Base-by-base conservation (phyloP, 2,329 filamentous ascomycete species). In the Emmonsiellopsis sp. region DNA sequence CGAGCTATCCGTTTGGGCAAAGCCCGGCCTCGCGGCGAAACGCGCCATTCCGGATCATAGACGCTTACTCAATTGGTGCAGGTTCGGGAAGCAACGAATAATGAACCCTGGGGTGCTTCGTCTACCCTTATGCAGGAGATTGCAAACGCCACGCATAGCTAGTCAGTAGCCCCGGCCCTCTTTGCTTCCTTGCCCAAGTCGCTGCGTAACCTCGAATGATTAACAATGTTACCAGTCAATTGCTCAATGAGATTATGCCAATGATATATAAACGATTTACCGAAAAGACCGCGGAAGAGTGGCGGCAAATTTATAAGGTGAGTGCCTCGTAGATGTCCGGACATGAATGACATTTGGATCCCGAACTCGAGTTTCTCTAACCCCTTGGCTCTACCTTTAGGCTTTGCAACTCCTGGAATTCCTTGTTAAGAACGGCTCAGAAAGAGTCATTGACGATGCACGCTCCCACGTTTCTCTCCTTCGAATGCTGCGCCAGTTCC, bases 221-320 rank as follows among this genome's bases (percentile, higher is more conserved):
- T 43, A 56, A 39, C n/a, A 13, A 27, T 40, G 17, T 21, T 51
- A 54, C 21, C 67, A 96, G 92, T 70, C 90, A 95, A 83, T 83
- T 91, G 51, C 83, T 98, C 54, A 97, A 97, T 72, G 93, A 98
- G 72, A 97, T 98, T 68, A 98, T 98, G 93, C 93, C 93, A 60
- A 93, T 98, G 89, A 95, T 98, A 67, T 98, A 98, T 77, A 93
- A 94, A 66, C 88, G 93, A 60, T 98, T 98, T 72, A 98, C 93
- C 56, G 93, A 98, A 70, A 98, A 98, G 77, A 81, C 90, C 6
- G 92, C 93, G 53, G 93, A 98, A 69, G 93, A 98, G 74, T 98
- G 93, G 93, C 83, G 93, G 61, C 93, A 98, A 71, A 98, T 98
- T 67, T 98, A 98, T 81, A 98, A 98, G 78, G 86, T 89, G 64